Evolutionary conservation across 2,329 filamentous ascomycete species (phyloP), one percentile per base, ranked within the genome.

Genomic region (Coniochaeta sp.): DNA sequence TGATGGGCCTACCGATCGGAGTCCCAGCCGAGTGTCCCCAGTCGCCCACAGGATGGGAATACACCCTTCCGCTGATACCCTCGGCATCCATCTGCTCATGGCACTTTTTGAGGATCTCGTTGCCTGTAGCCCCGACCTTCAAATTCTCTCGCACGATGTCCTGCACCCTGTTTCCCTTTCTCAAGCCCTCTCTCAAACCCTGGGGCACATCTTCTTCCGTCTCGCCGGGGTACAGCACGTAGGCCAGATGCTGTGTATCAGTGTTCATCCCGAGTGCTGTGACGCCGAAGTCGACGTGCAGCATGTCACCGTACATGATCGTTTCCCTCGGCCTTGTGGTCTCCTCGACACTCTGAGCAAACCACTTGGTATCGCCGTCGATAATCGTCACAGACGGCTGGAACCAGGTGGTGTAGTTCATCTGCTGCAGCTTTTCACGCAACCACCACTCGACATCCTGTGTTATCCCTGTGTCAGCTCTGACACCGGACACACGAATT

Each of bases 361-460:
- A 57, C 54, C 31, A 38, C 17, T 17, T 33, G 5, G 28, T 38
- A 14, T 67, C 64, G 40, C 69, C 69, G 2, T 69, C 71, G 24
- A 81, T 64, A 59, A 81, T 73, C 55, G 69, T 74, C 17, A 81
- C 78, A 59, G 71, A 70, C 1, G 79, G 78, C 19, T 80, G 77
- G 64, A 81, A 81, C 79, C 79, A 82, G 5, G 79, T 81, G 6
- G 76, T 78, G 68, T 80, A 80, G 66, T 81, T 81, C 59, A 79
- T 70, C 33, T 72, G 71, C 67, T 79, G 76, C 24, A 81, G 73
- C 64, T 73, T 75, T 43, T 79, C 77, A n/a, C 78, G 72, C 68
- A 81, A 71, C 78, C 78, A 81, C 79, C 79, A 81, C 64, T 79
- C 77, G 2, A 81, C 70, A 60, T 81, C 79, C 69, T 69, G 59